phyloP scores from a whole-genome alignment of 2,329 filamentous ascomycete species.

The Penicillium rolfsii region DNA sequence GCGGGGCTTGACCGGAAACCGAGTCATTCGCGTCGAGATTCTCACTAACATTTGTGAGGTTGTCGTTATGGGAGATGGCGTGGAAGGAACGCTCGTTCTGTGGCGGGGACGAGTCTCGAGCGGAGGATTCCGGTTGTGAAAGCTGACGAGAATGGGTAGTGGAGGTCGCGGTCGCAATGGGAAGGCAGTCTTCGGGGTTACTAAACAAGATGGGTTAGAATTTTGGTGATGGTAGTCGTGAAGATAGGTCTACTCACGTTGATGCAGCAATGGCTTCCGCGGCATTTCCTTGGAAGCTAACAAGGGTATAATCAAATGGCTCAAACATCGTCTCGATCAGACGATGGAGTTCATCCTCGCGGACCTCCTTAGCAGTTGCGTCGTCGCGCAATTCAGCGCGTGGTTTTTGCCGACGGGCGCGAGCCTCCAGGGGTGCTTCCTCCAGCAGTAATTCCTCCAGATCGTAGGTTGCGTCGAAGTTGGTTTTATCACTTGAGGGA shows the following conservation, averaged over 20 bases:
- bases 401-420: conserved; percentile 90
- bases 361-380: conserved; percentile 90
- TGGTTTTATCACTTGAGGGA: conserved; percentile 95
- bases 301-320: conserved; percentile 90
- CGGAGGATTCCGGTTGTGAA: conserved; percentile 41
- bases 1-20: conserved; percentile 24
- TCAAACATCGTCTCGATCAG: conserved; percentile 94
- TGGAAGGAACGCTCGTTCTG: conserved; percentile 36
- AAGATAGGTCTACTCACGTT: conserved; percentile 30
- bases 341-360: conserved; percentile 88
- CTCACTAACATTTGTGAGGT: conserved; percentile 34
- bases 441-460: conserved; percentile 90
- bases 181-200: conserved; percentile 46
- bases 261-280: conserved; percentile 47
- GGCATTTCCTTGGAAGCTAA: conserved; percentile 67
- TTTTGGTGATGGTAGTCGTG: conserved; percentile 4
- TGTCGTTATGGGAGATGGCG: conserved; percentile 34
- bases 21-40: conserved; percentile 34
- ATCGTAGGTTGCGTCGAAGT: conserved; percentile 98
- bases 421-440: conserved; percentile 90
- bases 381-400: conserved; percentile 89
- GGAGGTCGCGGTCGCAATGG: conserved; percentile 28
- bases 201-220: conserved; percentile 26
- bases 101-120: conserved; percentile 35
- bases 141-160: conserved; percentile 40